Evolutionary conservation across 768 basidiomycete genomes (phyloP).

Genomic region (Mycena maculata): DNA sequence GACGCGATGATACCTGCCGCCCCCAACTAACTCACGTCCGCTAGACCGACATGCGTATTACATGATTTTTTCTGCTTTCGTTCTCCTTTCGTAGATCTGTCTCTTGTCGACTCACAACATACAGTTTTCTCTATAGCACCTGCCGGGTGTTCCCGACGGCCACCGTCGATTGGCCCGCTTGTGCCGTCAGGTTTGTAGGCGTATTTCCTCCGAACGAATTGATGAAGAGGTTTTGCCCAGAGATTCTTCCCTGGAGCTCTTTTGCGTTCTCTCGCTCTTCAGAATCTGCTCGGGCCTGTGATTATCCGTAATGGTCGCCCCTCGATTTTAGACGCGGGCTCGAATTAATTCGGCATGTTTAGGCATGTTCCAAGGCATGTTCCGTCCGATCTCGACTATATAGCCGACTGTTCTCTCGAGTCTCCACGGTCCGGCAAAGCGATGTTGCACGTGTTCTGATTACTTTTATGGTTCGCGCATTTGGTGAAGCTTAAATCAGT

Average conservation of each 20-base stretch:
- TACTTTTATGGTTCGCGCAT: constrained; percentile 7
- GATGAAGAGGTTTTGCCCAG: not conserved
- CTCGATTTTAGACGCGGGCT: constrained; percentile 6
- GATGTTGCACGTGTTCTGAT: not conserved
- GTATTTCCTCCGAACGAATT: constrained; percentile 8
- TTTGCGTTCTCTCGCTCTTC: not conserved
- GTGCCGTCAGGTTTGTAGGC: constrained; percentile 20
- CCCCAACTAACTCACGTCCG: too few species aligned
- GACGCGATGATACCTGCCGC: too few species aligned
- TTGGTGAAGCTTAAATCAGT: not conserved
- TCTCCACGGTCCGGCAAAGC: not conserved
- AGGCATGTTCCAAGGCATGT: too few species aligned
- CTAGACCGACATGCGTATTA: not conserved
- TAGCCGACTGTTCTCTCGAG: not conserved
- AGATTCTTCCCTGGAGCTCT: not conserved
- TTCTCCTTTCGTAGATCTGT: not conserved
- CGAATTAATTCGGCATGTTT: too few species aligned
- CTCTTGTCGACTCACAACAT: not conserved
- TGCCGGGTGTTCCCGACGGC: not conserved
- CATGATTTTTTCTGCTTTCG: constrained; percentile 6
- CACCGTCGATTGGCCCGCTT: not conserved
- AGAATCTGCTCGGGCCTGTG: not conserved
- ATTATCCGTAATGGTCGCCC: constrained; percentile 10
- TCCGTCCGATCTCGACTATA: not conserved
- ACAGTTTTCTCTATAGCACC: not conserved